phyloP scores from a whole-genome alignment of 441 rosid genomes.

The Corymbia calophylla region DNA sequence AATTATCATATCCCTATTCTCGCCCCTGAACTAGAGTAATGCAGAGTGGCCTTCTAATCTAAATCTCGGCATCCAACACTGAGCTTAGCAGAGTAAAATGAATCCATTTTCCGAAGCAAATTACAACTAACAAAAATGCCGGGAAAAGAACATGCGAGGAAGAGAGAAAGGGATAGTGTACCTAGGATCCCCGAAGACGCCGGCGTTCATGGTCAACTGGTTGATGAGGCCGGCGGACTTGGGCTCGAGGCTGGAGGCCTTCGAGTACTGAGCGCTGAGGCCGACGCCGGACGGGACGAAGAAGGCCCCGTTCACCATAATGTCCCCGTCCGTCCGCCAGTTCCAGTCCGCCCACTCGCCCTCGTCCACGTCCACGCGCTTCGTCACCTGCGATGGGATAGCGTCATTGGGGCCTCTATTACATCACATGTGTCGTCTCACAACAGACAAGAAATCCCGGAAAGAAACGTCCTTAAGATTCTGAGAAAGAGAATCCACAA shows the following conservation, averaged over 20 bases:
- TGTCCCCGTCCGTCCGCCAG: conserved; percentile 95
- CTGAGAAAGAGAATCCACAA: background rate
- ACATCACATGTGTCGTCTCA: background rate
- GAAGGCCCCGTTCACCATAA: conserved; percentile 84
- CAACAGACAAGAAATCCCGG: background rate
- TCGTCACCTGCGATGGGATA: conserved; percentile 59
- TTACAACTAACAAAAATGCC: background rate
- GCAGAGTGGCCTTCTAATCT: background rate
- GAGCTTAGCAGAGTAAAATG: background rate
- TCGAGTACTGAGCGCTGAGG: conserved; percentile 39
- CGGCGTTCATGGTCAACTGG: conserved; percentile 68
- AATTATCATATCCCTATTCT: background rate
- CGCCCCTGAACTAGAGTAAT: background rate
- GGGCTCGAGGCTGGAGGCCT: conserved; percentile 79
- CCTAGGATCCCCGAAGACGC: conserved; percentile 81
- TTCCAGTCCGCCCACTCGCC: conserved; percentile 73
- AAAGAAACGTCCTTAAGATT: background rate
- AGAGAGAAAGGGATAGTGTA: background rate
- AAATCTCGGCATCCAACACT: background rate
- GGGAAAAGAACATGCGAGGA: background rate
- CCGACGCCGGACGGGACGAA: conserved; percentile 92
- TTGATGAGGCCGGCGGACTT: conserved; percentile 47
- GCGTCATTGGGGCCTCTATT: background rate
- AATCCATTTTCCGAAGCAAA: background rate
- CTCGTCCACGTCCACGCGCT: conserved; percentile 82